Evolutionary conservation across 2,329 filamentous ascomycete species (phyloP).

Genomic region (Corynespora cassiicola): DNA sequence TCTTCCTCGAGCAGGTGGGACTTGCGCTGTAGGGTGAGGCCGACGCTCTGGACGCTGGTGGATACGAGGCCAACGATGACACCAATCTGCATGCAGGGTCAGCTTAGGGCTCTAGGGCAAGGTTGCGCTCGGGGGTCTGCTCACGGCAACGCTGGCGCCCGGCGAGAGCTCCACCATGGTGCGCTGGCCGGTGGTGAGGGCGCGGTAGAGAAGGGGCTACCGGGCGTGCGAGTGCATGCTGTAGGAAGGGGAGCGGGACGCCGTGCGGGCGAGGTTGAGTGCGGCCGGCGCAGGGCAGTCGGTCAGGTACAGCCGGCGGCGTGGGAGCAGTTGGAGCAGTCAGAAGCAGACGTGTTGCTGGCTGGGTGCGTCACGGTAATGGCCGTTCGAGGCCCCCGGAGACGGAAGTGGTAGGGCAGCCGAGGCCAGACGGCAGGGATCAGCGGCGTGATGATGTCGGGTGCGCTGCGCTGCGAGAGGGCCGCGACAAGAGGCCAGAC

Average conservation of each 20-base stretch:
- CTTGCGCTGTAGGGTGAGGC: conserved; percentile 94
- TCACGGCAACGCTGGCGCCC: conserved; percentile 50
- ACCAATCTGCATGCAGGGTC: conserved; percentile 68
- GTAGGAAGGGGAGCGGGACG: conserved; percentile 3
- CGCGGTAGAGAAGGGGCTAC: conserved; percentile 35
- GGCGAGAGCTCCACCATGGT: conserved; percentile 51
- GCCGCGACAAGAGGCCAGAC: too few relatives aligned
- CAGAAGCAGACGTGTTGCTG: conserved; percentile 8
- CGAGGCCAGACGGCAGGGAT: conserved; percentile 37
- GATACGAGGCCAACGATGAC: conserved; percentile 92
- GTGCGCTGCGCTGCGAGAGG: conserved; percentile 6
- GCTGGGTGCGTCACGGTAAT: conserved; percentile 26
- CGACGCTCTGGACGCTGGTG: conserved; percentile 92
- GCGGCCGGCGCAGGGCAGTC: conserved; percentile 9
- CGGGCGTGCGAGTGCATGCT: conserved; percentile 37
- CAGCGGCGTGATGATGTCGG: conserved; percentile 38
- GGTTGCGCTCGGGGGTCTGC: conserved; percentile 18
- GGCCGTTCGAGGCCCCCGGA: conserved; percentile 30
- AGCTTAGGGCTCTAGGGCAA: conserved; percentile 9
- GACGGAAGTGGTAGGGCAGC: conserved; percentile 25
- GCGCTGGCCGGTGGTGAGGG: conserved; percentile 18
- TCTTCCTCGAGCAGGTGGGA: conserved; percentile 98
- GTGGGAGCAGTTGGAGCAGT: conserved; percentile 12
- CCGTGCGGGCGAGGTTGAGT: conserved; percentile 1
- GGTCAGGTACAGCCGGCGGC: conserved; percentile 7